Percentiles rank a stretch among this genome's conserved stretches.
Evolutionary conservation across 345 rosid genomes (phyloP).

Genomic region (Salix exigua): DNA sequence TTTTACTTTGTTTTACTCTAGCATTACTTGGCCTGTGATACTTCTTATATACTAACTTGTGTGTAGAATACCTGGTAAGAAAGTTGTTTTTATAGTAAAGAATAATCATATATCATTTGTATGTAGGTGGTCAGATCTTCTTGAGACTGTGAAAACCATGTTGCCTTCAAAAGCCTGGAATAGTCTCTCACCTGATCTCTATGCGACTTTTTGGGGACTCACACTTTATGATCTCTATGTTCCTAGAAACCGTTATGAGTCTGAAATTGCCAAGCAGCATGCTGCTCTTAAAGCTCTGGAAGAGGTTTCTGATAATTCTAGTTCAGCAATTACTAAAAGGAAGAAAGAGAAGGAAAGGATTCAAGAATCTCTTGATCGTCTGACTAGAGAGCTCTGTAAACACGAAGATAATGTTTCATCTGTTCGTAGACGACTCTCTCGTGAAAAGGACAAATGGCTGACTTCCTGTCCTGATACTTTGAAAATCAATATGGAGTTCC

Average conservation of each 20-base stretch:
- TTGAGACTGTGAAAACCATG: conserved; percentile 78
- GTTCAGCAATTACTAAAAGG: conserved; percentile 89
- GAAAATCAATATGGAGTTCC: conserved; percentile 98
- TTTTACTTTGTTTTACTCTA: conserved; percentile 6
- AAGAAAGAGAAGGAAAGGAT: conserved; percentile 99
- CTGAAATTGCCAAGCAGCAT: conserved; percentile 94
- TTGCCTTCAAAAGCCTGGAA: conserved; percentile 97
- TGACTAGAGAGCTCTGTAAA: conserved; percentile 70
- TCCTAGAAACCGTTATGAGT: conserved; percentile 87
- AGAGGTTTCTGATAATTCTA: conserved; percentile 90
- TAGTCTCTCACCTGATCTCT: conserved; percentile 97
- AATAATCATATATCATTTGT: not conserved
- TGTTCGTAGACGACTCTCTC: conserved; percentile 78
- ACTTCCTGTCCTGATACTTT: conserved; percentile 97
- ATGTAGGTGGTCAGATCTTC: conserved; percentile 97
- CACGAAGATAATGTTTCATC: conserved; percentile 97
- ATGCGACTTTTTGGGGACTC: conserved; percentile 98
- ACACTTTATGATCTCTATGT: conserved; percentile 94
- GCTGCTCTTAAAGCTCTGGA: conserved; percentile 91
- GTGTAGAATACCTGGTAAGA: not conserved
- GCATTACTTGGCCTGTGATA: conserved; percentile 9
- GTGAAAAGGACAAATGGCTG: conserved; percentile 95
- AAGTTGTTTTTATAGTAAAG: not conserved
- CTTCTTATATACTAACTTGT: not conserved
- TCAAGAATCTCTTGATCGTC: conserved; percentile 95